These are phyloP conservation scores for Tuber microsphaerosporum DNA, from an alignment of 495 filamentous ascomycete genomes.

Conservation along the genomic window DNA sequence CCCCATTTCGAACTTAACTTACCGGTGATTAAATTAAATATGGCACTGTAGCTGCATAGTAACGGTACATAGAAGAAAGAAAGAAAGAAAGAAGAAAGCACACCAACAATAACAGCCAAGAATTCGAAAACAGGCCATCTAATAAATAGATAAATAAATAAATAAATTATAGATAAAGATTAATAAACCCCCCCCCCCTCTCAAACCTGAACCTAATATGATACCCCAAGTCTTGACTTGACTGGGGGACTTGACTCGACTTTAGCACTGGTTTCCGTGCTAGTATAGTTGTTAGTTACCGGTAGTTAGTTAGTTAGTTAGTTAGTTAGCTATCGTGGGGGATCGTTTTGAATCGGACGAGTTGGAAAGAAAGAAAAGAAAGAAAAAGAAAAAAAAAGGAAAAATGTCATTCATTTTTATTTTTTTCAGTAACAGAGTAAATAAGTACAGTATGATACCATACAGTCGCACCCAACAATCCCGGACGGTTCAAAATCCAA, in stretches of 20 bases:
- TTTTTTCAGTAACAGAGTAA: too few species aligned
- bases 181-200: neutral
- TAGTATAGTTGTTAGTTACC: too few species aligned
- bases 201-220: neutral
- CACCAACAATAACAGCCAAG: neutral
- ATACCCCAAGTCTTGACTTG: neutral
- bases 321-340: too few species aligned
- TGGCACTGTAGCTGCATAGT: neutral
- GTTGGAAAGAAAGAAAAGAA: too few species aligned
- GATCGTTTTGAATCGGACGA: too few species aligned
- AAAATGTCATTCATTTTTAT: too few species aligned
- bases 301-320: too few species aligned
- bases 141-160: neutral
- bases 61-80: neutral
- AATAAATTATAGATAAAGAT: neutral
- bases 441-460: too few species aligned
- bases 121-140: neutral
- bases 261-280: neutral
- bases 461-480: too few species aligned
- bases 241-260: neutral
- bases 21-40: neutral
- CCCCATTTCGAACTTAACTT: neutral
- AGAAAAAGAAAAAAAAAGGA: too few species aligned
- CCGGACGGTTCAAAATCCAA: too few species aligned
- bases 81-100: neutral